Base-by-base conservation (phyloP, 1,284 basidiomycete genomes). In the Cutaneotrichosporon mucoides region DNA sequence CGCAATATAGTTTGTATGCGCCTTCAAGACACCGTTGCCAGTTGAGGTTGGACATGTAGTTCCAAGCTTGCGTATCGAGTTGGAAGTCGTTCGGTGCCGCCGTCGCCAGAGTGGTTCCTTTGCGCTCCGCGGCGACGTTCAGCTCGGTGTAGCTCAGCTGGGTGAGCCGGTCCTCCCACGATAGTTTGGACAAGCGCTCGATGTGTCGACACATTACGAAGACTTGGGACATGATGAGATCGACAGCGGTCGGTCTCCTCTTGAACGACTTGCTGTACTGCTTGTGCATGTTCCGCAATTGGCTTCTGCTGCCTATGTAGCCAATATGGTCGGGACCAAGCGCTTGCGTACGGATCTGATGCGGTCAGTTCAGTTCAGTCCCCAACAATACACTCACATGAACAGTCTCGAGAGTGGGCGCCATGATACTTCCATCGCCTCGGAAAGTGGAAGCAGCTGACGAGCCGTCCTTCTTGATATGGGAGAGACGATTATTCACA, bases 1-100 rank as follows among this genome's bases (percentile, higher is more conserved):
- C 66, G 13, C 64, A 63, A 44, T 66, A 72, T 5, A 75, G 61
- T 4, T 66, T 53, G 53, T 65, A 66, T 0, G 65, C 66, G 12
- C 56, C 52, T 4, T 60, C 59, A 6, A 75, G 46, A 0, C 63
- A 63, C n/a, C 58, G 34, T 16, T 61, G 53, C 68, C 69, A 73
- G 16, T 68, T 53, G 11, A 65, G 50, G 10, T 12, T 38, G 10
- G 44, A n/a, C 33, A 65, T 55, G 44, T 53, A 60, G 1, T 38
- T 33, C 63, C 63, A 65, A 3, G 43, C 42, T 3, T 43, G 51
- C 6, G 45, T 13, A 33, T 57, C 56, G 43, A 65, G 58, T 7
- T 48, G 33, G n/a, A 60, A 56, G 56, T 65, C 60, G 52, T 58
- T 60, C 2, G 34, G 15, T 0, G 35, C 34, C 0, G 63, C 57